Percentiles rank a stretch among this genome's conserved stretches.
Evolutionary conservation across 2,329 filamentous ascomycete species (phyloP).

Genomic region (Pseudonectria buxi): DNA sequence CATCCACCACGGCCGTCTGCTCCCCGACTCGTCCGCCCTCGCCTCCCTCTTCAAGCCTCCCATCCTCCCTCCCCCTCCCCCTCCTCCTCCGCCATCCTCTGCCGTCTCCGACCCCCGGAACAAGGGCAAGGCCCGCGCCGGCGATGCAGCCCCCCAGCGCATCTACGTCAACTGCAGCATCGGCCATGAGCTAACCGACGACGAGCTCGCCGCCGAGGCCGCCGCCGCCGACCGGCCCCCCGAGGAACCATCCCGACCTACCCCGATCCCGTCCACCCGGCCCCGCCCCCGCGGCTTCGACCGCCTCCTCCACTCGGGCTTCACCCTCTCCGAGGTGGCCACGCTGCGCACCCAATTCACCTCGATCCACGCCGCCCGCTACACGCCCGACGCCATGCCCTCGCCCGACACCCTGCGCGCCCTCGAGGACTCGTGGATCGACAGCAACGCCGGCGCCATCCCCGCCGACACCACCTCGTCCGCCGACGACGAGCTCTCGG

Average conservation of each 20-base stretch:
- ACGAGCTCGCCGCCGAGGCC: constrained; percentile 65
- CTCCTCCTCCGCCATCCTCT: constrained; percentile 27
- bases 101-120: constrained; percentile 22
- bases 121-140: constrained; percentile 58
- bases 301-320: constrained; percentile 71
- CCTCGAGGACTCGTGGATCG: constrained; percentile 88
- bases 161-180: constrained; percentile 94
- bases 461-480: constrained; percentile 30
- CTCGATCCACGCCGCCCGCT: constrained; percentile 71
- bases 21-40: constrained; percentile 66
- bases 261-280: constrained; percentile 21
- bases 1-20: constrained; percentile 82
- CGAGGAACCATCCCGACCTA: constrained; percentile 37
- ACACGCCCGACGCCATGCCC: constrained; percentile 86
- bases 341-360: constrained; percentile 83
- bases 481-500: constrained; percentile 42
- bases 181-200: constrained; percentile 61
- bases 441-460: constrained; percentile 49
- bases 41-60: constrained; percentile 60
- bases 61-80: constrained; percentile 51
- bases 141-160: constrained; percentile 44
- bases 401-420: constrained; percentile 65
- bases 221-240: constrained; percentile 33
- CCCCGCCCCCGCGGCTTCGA: constrained; percentile 69
- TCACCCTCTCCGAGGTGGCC: constrained; percentile 76